phyloP scores from a whole-genome alignment of 441 rosid species.

The Viola pubescens region DNA sequence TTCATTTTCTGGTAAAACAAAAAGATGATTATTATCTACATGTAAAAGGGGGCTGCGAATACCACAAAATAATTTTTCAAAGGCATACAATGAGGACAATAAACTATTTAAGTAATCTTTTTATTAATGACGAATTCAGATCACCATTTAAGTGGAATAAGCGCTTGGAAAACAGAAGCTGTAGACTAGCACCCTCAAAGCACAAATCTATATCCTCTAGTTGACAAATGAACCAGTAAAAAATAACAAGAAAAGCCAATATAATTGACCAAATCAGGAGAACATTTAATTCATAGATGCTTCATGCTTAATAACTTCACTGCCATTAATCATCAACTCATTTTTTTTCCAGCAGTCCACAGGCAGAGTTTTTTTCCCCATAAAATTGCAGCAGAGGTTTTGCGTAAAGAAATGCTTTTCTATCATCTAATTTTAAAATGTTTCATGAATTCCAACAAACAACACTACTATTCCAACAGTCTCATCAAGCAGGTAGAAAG shows the following conservation, averaged over 20 bases:
- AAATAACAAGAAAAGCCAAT: neutral
- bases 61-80: neutral
- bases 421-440: no score
- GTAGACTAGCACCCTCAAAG: neutral
- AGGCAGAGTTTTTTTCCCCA: no score
- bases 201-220: neutral
- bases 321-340: slow-evolving; percentile 1
- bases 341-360: no score
- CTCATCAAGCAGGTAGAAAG: no score
- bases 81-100: neutral
- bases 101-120: neutral
- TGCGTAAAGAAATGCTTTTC: no score
- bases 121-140: neutral
- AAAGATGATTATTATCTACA: slow-evolving; percentile 4
- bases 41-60: neutral
- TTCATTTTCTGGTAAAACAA: slow-evolving; percentile 48
- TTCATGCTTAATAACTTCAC: neutral
- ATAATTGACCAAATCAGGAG: neutral
- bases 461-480: no score
- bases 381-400: no score
- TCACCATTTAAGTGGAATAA: neutral
- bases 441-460: no score
- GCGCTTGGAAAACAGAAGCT: neutral
- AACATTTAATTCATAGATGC: neutral
- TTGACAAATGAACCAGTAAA: neutral